phyloP scores from a whole-genome alignment of 73 alveolate genomes.

The Uronychia binucleata region DNA sequence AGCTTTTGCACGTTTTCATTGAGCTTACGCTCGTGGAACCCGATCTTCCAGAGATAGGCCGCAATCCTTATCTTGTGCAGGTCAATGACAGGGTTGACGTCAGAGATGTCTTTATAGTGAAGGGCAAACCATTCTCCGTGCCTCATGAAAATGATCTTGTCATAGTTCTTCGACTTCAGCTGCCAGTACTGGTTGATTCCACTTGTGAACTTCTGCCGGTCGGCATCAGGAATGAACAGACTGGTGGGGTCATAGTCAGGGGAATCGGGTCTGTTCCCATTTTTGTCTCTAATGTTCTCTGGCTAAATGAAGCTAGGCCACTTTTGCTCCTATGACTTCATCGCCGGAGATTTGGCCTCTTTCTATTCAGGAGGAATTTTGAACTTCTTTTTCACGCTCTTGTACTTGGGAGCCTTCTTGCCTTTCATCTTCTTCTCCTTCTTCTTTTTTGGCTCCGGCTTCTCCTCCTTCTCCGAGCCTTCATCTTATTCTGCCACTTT shows the following conservation, averaged over 20 bases:
- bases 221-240: slow-evolving; percentile 66
- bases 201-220: slow-evolving; percentile 64
- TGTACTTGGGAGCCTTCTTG: background rate
- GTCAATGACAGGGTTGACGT: background rate
- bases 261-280: slow-evolving; percentile 67
- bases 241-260: slow-evolving; percentile 83
- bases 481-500: background rate
- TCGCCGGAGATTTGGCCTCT: background rate
- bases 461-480: background rate
- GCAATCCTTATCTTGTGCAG: slow-evolving; percentile 2
- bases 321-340: background rate
- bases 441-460: background rate
- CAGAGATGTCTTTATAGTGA: slow-evolving; percentile 33
- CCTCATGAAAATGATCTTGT: slow-evolving; percentile 71
- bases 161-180: slow-evolving; percentile 68
- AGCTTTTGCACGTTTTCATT: slow-evolving; percentile 59
- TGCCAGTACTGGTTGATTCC: slow-evolving; percentile 81
- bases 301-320: background rate
- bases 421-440: background rate
- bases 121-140: slow-evolving; percentile 65
- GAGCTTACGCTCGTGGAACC: slow-evolving; percentile 64
- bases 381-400: background rate
- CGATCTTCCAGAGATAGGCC: slow-evolving; percentile 31
- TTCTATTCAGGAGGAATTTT: no score
- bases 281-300: slow-evolving; percentile 43